phyloP scores from a whole-genome alignment of 1,284 basidiomycete genomes.

The Tremellales sp. region DNA sequence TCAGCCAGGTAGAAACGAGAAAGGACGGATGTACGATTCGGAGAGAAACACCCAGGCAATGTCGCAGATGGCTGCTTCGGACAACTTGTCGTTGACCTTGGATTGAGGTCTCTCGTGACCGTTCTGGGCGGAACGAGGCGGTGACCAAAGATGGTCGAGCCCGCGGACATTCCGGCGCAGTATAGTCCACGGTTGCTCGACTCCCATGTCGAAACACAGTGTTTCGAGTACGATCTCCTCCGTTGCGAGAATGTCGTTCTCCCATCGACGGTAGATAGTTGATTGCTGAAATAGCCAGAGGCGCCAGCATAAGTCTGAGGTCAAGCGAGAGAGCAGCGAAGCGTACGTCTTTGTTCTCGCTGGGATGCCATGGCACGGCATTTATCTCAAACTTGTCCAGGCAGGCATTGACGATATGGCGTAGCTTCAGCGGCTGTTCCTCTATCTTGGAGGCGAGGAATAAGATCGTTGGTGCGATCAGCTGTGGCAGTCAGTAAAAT shows the following conservation, averaged over 20 bases:
- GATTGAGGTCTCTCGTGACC: slow-evolving; percentile 12
- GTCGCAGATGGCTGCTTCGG: neutral
- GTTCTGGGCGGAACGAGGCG: neutral
- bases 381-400: slow-evolving; percentile 31
- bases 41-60: slow-evolving; percentile 32
- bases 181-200: slow-evolving; percentile 74
- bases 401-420: slow-evolving; percentile 37
- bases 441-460: slow-evolving; percentile 81
- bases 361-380: slow-evolving; percentile 25
- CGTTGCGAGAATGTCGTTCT: slow-evolving; percentile 65
- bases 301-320: neutral
- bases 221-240: slow-evolving; percentile 83
- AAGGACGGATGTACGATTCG: slow-evolving; percentile 21
- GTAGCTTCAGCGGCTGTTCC: slow-evolving; percentile 37
- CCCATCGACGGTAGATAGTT: slow-evolving; percentile 67
- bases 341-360: neutral
- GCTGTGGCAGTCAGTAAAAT: slow-evolving; percentile 51
- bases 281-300: slow-evolving; percentile 1
- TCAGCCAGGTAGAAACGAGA: neutral
- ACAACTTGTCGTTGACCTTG: slow-evolving; percentile 18
- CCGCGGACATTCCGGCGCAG: slow-evolving; percentile 60
- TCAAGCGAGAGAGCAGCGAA: neutral
- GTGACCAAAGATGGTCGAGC: slow-evolving; percentile 15
- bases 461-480: slow-evolving; percentile 82
- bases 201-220: slow-evolving; percentile 84